Evolutionary conservation across 768 basidiomycete genomes (phyloP), one percentile per base, ranked within the genome.

Genomic region (Dacryopinax spathularia): DNA sequence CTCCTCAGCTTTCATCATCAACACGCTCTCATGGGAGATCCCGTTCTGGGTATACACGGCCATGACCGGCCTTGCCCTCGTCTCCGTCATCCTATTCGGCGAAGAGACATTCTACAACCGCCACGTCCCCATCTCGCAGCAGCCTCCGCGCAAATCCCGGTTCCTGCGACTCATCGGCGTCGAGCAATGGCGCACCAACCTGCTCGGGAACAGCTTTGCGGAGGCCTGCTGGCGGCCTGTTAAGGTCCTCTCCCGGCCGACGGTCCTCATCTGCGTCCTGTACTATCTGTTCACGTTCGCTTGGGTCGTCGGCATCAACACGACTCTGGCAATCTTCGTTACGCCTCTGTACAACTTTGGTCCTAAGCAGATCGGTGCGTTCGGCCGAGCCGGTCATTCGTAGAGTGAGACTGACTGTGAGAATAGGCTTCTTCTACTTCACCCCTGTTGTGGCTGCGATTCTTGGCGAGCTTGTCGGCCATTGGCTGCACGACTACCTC

Each of bases 401-500:
- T n/a, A 22, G 22, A 15, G 43, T 20, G 25, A 15, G 25, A 15
- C n/a, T 44, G 43, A 44, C 22, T 7, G 43, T 7, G 25, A 44
- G 13, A 44, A 10, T 20, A 44, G 43, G 43, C 9, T 44, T 44
- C 43, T 44, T 44, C 43, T 44, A 44, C 22, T 44, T 44, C 22
- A 44, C 43, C 43, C 43, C 43, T 10, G 25, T 44, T 22, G 77
- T 83, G 5, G 77, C 81, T 2, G 80, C 81, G 33, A 62, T 84
- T 12, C 60, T 84, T 33, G 83, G 83, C 37, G 82, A 85, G 69
- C 60, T 84, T 5, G 64, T 76, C 1, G 83, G 83, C 33, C 78
- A 80, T 13, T 84, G 79, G 68, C 62, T 76, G 60, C 84, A 84
- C 67, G 82, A 84, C 61, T 79, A 71, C 69, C 78, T 83, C 63